These are phyloP conservation scores for Cryphonectria naterciae DNA, from an alignment of 2,329 filamentous ascomycete genomes.

Conservation along the genomic window DNA sequence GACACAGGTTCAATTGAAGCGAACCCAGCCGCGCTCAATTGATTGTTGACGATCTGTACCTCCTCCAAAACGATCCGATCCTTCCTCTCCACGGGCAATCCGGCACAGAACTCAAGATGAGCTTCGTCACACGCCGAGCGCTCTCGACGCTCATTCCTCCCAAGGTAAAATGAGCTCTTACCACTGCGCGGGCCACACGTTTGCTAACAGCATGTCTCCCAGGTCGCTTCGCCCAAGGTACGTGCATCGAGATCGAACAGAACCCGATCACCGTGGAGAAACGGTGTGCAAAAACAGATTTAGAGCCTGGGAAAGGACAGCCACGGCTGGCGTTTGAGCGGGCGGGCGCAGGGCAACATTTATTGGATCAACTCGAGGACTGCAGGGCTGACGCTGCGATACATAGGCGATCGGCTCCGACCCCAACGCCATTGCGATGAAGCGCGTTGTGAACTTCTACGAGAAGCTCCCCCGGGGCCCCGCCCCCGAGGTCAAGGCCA, in stretches of 20 bases:
- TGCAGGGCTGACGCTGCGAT: constrained; percentile 13
- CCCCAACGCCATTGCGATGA: constrained; percentile 96
- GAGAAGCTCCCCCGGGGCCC: constrained; percentile 94
- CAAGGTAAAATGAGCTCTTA: constrained; percentile 69
- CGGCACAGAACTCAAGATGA: constrained; percentile 69
- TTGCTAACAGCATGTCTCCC: constrained; percentile 43
- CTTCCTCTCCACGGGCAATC: constrained; percentile 9
- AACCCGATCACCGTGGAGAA: background rate
- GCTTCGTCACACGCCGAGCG: constrained; percentile 86
- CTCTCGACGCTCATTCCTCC: constrained; percentile 98
- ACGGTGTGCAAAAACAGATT: background rate
- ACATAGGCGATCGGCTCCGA: constrained; percentile 89
- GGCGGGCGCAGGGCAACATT: background rate
- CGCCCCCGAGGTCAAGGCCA: constrained; percentile 80
- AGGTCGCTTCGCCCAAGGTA: constrained; percentile 87
- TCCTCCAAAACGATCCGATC: background rate
- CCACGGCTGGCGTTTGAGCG: background rate
- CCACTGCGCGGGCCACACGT: constrained; percentile 19
- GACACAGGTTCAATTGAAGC: constrained; percentile 31
- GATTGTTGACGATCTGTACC: constrained; percentile 34
- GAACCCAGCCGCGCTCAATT: constrained; percentile 40
- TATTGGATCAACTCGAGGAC: background rate
- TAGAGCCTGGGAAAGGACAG: background rate
- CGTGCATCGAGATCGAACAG: constrained; percentile 42
- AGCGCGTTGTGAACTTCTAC: constrained; percentile 98